A percentile compares a stretch with the other conserved stretches of the same genome.
phyloP scores from a whole-genome alignment of 202 grass and related monocot genomes.

The Panicum hallii region DNA sequence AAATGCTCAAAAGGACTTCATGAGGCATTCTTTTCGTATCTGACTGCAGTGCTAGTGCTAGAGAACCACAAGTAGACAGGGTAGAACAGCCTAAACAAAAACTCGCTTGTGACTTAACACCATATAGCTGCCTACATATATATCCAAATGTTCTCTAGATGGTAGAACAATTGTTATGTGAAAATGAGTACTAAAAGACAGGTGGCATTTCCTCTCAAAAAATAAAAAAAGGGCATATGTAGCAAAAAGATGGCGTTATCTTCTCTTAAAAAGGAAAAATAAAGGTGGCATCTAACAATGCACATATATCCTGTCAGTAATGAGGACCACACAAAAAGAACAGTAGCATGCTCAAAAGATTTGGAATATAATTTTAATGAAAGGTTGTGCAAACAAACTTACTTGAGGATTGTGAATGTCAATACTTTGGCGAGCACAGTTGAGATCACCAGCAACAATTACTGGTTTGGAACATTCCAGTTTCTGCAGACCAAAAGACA shows the following conservation, averaged over 20 bases:
- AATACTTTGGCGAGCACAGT: slow-evolving; percentile 61
- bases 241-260: background rate
- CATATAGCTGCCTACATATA: slow-evolving; percentile 5
- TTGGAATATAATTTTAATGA: background rate
- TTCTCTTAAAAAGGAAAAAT: background rate
- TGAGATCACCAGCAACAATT: slow-evolving; percentile 73
- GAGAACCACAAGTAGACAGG: background rate
- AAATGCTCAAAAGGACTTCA: background rate
- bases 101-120: background rate
- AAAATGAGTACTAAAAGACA: slow-evolving; percentile 25
- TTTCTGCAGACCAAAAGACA: slow-evolving; percentile 49
- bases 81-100: background rate
- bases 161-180: background rate
- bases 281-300: background rate
- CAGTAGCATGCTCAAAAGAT: background rate
- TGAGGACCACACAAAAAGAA: background rate
- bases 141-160: background rate
- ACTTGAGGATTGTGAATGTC: slow-evolving; percentile 79
- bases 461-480: slow-evolving; percentile 68
- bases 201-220: background rate
- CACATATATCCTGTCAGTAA: background rate
- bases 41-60: background rate
- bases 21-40: slow-evolving; percentile 30
- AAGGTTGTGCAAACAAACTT: slow-evolving; percentile 41
- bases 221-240: background rate